Evolutionary conservation across 805 yeast species (phyloP).

Genomic region (Candida montana): DNA sequence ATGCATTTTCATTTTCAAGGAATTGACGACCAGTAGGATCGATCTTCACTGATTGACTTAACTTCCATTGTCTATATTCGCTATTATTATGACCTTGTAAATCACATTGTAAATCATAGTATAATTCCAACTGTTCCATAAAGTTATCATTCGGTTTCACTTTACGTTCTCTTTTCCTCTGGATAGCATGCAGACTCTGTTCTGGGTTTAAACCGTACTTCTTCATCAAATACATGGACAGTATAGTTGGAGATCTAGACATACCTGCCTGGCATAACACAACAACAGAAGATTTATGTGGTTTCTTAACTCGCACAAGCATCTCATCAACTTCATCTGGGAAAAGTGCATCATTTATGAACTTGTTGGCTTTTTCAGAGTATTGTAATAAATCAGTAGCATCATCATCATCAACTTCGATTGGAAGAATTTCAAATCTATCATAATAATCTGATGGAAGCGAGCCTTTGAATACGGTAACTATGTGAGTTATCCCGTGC

Average conservation of each 20-base stretch:
- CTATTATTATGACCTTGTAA: constrained; percentile 28
- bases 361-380: constrained; percentile 56
- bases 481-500: constrained; percentile 60
- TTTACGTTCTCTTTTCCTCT: constrained; percentile 45
- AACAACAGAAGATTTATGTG: constrained; percentile 42
- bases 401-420: constrained; percentile 69
- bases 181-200: constrained; percentile 73
- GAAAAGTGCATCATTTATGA: constrained; percentile 61
- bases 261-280: constrained; percentile 90
- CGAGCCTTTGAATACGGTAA: constrained; percentile 64
- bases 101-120: constrained; percentile 38
- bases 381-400: constrained; percentile 58
- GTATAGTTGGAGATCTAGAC: constrained; percentile 82
- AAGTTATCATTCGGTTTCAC: constrained; percentile 75
- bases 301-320: constrained; percentile 22
- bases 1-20: constrained; percentile 27
- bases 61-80: constrained; percentile 39
- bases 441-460: constrained; percentile 47
- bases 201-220: constrained; percentile 52
- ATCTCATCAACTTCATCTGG: constrained; percentile 32
- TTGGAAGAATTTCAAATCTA: constrained; percentile 49
- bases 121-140: constrained; percentile 63
- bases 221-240: constrained; percentile 85
- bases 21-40: constrained; percentile 38
- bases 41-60: constrained; percentile 30